phyloP scores from a whole-genome alignment of 2,329 filamentous ascomycete genomes.

The Alternaria alternata region DNA sequence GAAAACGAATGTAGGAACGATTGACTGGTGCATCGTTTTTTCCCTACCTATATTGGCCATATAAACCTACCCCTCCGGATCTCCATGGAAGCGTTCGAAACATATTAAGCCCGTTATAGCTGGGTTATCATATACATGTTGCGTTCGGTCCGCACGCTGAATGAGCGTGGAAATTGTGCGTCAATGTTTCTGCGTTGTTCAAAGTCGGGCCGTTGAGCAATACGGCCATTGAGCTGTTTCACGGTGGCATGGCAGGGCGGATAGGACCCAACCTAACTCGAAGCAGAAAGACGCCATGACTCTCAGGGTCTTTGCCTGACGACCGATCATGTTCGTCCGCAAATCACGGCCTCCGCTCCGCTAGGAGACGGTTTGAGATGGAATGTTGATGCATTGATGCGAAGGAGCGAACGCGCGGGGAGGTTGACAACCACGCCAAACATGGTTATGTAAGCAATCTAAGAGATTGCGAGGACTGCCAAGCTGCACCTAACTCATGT shows the following conservation, averaged over 20 bases:
- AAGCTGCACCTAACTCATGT: neutral
- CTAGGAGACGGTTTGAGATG: neutral
- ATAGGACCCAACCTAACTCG: neutral
- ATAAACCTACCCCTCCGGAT: neutral
- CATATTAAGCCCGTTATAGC: neutral
- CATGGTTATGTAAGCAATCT: neutral
- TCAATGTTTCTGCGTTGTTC: neutral
- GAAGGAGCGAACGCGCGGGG: constrained; percentile 2
- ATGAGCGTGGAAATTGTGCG: neutral
- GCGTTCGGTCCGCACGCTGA: neutral
- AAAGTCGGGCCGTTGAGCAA: constrained; percentile 1
- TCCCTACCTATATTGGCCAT: neutral
- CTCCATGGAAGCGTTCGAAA: neutral
- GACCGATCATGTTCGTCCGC: neutral
- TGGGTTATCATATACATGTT: neutral
- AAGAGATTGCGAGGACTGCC: neutral
- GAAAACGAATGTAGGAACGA: neutral
- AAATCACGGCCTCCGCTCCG: neutral
- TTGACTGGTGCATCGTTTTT: neutral
- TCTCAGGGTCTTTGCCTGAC: neutral
- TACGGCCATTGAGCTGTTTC: neutral
- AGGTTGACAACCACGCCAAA: neutral
- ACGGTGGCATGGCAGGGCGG: neutral
- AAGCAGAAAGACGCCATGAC: neutral
- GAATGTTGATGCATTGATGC: neutral